Evolutionary conservation across 1,284 basidiomycete genomes (phyloP).

Genomic region (Moniliophthora roreri): DNA sequence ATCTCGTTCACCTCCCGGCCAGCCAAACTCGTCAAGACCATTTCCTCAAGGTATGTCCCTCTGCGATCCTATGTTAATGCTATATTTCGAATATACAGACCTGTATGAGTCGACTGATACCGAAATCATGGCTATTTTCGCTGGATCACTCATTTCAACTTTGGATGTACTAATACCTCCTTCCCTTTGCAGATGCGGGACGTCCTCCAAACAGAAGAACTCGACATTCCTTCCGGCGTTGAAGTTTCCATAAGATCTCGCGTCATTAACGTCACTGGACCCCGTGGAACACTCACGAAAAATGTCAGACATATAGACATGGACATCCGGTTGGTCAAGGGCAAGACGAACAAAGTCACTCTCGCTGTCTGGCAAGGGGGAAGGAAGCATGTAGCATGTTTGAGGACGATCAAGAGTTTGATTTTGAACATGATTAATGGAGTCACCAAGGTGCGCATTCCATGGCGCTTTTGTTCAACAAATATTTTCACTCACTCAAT

Average conservation of each 20-base stretch:
- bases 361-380: slow-evolving; percentile 98
- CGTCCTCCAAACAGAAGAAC: slow-evolving; percentile 92
- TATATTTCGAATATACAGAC: background rate
- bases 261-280: slow-evolving; percentile 86
- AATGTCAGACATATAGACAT: slow-evolving; percentile 94
- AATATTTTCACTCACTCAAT: slow-evolving; percentile 6
- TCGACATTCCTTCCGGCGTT: slow-evolving; percentile 86
- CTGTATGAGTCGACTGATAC: background rate
- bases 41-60: slow-evolving; percentile 6
- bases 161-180: slow-evolving; percentile 17
- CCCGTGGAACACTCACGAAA: slow-evolving; percentile 88
- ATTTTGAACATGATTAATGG: slow-evolving; percentile 98
- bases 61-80: background rate
- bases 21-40: background rate
- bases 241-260: slow-evolving; percentile 87
- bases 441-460: slow-evolving; percentile 78
- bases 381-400: slow-evolving; percentile 98
- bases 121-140: background rate
- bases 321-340: slow-evolving; percentile 87
- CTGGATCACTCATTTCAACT: slow-evolving; percentile 28
- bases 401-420: slow-evolving; percentile 93
- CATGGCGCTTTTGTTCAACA: background rate
- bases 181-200: slow-evolving; percentile 72
- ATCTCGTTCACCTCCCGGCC: too few relatives aligned
- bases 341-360: slow-evolving; percentile 77